Base-by-base conservation (phyloP, 2,329 filamentous ascomycete genomes). In the Colletotrichum trifolii region DNA sequence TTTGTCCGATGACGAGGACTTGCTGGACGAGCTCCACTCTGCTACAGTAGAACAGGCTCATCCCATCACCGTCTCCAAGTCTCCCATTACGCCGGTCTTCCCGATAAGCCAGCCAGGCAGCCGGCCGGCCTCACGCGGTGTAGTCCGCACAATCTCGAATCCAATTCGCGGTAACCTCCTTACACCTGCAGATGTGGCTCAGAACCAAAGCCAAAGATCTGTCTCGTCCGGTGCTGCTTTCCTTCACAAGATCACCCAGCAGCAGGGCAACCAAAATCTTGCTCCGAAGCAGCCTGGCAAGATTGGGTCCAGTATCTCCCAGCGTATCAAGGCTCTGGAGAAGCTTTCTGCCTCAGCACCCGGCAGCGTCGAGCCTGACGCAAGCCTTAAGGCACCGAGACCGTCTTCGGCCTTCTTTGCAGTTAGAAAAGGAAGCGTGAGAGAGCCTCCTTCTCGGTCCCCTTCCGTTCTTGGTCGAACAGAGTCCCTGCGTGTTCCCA, bases 291-390 rank as follows among this genome's bases (percentile, higher is more conserved):
- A 94, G 75, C 63, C 63, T 39, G 85, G 90, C 69, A 96, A 92
- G 72, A 87, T 98, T 33, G 94, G 93, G 8, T 94, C 92, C 8
- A 94, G 93, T 70, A 97, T 99, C 66, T 96, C 95, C 3, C 93
- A 95, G 75, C 90, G 96, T 46, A 98, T 98, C 76, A 96, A 97
- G 77, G 94, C 94, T 7, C 82, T 99, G 57, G 92, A 97, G 74
- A 94, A 93, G 76, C 85, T 96, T 69, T 85, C 89, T 64, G 78
- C 83, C 73, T 73, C 75, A 73, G 67, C 76, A 48, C 70, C 74
- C 9, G 68, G 74, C 60, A 67, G 70, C 9, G 71, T 66, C 5
- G 77, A 77, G 3, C 39, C 68, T 5, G 70, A 68, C 6, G 38
- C 62, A 11, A 59, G 45, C 35, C 57, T 74, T 36, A 66, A 66